Percentiles rank a stretch among this genome's conserved stretches.
Evolutionary conservation across 139 green algal species (phyloP).

Genomic region (Auxenochlorella pyrenoidosa): DNA sequence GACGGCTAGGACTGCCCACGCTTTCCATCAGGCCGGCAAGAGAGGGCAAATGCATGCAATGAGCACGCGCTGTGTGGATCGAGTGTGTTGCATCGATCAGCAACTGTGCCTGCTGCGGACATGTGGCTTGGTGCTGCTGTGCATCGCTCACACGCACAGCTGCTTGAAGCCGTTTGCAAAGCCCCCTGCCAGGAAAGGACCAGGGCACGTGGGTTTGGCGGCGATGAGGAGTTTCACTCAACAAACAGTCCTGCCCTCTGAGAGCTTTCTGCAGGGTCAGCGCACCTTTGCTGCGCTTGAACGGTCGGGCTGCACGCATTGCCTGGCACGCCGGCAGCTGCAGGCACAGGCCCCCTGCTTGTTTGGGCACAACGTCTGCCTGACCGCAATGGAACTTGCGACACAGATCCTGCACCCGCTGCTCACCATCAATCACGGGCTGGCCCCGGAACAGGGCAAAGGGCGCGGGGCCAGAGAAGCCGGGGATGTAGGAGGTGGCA

Average conservation of each 20-base stretch:
- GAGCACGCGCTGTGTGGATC: too few relatives aligned
- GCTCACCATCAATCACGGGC: background rate
- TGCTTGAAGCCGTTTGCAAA: conserved; percentile 3
- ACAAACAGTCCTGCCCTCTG: too few relatives aligned
- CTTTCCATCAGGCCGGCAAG: background rate
- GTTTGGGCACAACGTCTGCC: too few relatives aligned
- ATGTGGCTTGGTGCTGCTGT: background rate
- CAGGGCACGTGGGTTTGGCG: background rate
- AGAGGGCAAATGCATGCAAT: background rate
- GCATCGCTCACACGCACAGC: background rate
- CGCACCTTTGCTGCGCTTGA: too few relatives aligned
- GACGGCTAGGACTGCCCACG: too few relatives aligned
- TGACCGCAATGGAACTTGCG: too few relatives aligned
- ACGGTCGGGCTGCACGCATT: too few relatives aligned
- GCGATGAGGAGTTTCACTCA: too few relatives aligned
- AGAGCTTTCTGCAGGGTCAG: too few relatives aligned
- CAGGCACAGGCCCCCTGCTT: too few relatives aligned
- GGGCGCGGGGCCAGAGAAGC: background rate
- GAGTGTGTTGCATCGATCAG: background rate
- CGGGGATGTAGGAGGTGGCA: background rate
- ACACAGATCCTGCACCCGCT: too few relatives aligned
- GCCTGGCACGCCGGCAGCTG: too few relatives aligned
- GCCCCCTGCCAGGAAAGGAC: background rate
- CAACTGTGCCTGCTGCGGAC: background rate
- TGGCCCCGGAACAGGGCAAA: background rate